phyloP scores from a whole-genome alignment of 108 stramenopile genomes.

The Mediolabrus comicus region DNA sequence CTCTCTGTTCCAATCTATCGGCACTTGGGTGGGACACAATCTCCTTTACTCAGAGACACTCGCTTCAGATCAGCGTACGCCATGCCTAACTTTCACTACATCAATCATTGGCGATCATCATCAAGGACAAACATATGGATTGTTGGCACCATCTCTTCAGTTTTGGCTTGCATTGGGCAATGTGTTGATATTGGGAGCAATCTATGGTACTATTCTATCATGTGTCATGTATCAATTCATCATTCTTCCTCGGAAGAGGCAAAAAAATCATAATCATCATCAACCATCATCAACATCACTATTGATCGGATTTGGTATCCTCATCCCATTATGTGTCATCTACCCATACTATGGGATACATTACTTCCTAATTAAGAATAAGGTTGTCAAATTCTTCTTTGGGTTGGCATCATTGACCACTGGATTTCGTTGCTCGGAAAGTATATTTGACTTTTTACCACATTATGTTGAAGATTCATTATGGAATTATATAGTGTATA shows the following conservation, averaged over 20 bases:
- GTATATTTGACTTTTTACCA: slow-evolving; percentile 43
- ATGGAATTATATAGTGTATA: slow-evolving; percentile 27
- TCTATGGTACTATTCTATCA: not conserved
- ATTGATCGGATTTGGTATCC: slow-evolving; percentile 23
- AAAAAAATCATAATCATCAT: not conserved
- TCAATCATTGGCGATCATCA: not conserved
- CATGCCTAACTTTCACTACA: slow-evolving; percentile 11
- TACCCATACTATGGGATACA: slow-evolving; percentile 12
- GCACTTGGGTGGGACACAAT: slow-evolving; percentile 18
- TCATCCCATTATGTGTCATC: slow-evolving; percentile 24
- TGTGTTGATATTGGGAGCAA: slow-evolving; percentile 10
- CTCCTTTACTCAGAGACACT: slow-evolving; percentile 24
- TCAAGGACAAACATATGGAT: slow-evolving; percentile 2
- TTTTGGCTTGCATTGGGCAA: slow-evolving; percentile 25
- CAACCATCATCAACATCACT: not conserved
- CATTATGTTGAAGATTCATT: slow-evolving; percentile 17
- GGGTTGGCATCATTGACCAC: slow-evolving; percentile 14
- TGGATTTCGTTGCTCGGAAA: slow-evolving; percentile 35
- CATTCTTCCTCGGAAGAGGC: slow-evolving; percentile 22
- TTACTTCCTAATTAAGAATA: slow-evolving; percentile 19
- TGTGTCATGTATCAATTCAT: slow-evolving; percentile 25
- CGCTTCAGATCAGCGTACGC: slow-evolving; percentile 17
- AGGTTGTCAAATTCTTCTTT: slow-evolving; percentile 31
- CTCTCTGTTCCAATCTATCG: not conserved
- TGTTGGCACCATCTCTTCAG: slow-evolving; percentile 6